phyloP scores from a whole-genome alignment of 331 rosid species.

The Malus hybrid region DNA sequence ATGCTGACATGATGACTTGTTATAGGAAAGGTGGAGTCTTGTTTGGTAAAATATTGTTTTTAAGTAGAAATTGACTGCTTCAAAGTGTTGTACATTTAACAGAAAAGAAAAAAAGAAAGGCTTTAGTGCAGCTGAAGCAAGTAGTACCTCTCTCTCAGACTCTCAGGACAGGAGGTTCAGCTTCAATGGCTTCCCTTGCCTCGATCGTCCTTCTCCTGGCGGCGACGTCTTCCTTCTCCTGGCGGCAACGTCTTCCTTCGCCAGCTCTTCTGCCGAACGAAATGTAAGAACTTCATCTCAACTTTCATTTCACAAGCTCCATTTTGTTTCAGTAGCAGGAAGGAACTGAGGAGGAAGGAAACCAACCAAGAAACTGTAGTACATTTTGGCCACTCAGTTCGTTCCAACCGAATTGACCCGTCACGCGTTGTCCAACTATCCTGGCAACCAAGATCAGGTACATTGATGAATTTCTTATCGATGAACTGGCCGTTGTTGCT shows the following conservation, averaged over 20 bases:
- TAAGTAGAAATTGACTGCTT: too few species aligned
- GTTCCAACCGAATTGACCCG: slow-evolving; percentile 46
- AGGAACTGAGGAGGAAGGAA: slow-evolving; percentile 25
- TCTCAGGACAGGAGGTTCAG: background rate
- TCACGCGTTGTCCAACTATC: slow-evolving; percentile 74
- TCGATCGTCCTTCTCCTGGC: slow-evolving; percentile 21
- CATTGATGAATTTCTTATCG: slow-evolving; percentile 11
- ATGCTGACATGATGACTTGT: too few species aligned
- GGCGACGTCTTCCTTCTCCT: slow-evolving; percentile 10
- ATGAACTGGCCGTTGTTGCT: background rate
- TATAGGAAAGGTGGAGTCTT: background rate
- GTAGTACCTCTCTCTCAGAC: background rate
- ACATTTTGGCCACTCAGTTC: slow-evolving; percentile 10
- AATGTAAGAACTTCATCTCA: slow-evolving; percentile 24
- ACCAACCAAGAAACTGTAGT: background rate
- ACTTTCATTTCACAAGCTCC: background rate
- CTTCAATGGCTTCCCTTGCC: slow-evolving; percentile 40
- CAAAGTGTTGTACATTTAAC: too few species aligned
- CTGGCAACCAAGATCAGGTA: slow-evolving; percentile 99
- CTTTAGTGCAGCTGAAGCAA: background rate
- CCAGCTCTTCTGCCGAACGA: slow-evolving; percentile 18
- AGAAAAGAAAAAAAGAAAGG: background rate
- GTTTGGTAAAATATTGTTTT: too few species aligned
- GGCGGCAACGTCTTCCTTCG: slow-evolving; percentile 8
- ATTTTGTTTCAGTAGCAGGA: slow-evolving; percentile 38